These are phyloP conservation scores for Solanum lycopersicoides DNA, from an alignment of 257 asterid species.

Conservation along the genomic window DNA sequence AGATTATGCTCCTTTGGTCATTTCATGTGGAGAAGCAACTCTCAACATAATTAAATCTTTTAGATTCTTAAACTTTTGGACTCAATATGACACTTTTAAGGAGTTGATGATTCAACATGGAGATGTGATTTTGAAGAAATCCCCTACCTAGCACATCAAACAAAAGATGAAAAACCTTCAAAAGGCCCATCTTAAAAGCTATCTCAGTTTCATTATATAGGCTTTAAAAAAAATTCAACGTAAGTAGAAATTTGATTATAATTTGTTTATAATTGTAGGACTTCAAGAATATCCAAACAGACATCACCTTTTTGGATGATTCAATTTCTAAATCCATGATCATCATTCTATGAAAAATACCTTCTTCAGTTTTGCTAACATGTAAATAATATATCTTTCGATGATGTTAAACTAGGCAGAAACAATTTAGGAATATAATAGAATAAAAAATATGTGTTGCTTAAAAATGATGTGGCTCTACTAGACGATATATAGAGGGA, in stretches of 20 bases:
- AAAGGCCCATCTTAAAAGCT: not conserved
- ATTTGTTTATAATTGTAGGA: not conserved
- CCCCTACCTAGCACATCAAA: too few relatives aligned
- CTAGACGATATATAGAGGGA: too few relatives aligned
- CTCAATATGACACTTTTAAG: too few relatives aligned
- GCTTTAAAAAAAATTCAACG: not conserved
- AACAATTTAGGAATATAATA: too few relatives aligned
- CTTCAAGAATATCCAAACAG: slow-evolving; percentile 1
- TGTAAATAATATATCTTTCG: not conserved
- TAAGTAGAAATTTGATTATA: not conserved
- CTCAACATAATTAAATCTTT: too few relatives aligned
- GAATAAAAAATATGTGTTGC: too few relatives aligned
- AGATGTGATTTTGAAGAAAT: too few relatives aligned
- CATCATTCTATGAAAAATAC: not conserved
- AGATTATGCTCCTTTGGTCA: too few relatives aligned
- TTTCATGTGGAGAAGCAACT: too few relatives aligned
- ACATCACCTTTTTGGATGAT: not conserved
- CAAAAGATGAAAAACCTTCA: too few relatives aligned
- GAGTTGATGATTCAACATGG: too few relatives aligned
- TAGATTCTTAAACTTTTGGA: too few relatives aligned
- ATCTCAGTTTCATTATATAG: not conserved
- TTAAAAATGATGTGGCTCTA: not conserved
- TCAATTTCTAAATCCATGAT: not conserved
- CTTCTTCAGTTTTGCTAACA: not conserved
- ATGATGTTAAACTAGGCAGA: not conserved